Conservation (phyloP, 495 filamentous ascomycete species). For the Hypoxylon trugodes region DNA sequence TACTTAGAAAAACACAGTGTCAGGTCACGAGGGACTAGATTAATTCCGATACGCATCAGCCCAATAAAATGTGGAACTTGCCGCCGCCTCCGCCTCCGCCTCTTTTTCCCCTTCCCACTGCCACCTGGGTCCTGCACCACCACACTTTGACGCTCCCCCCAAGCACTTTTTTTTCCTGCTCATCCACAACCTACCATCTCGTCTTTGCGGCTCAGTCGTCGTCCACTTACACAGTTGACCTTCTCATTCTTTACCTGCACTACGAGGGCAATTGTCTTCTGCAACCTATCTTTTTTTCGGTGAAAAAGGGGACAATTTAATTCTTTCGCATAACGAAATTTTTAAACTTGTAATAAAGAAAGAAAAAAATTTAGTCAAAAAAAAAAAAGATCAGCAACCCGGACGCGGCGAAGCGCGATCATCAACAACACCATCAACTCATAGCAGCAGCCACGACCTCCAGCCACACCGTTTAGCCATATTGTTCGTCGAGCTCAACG, state of each 20-base stretch:
- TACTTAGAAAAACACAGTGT: slow-evolving; percentile 4
- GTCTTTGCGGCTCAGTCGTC: slow-evolving; percentile 50
- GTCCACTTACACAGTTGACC: slow-evolving; percentile 42
- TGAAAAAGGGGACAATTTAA: neutral
- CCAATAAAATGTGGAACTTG: slow-evolving; percentile 41
- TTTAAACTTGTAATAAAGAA: slow-evolving; percentile 18
- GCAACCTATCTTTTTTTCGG: neutral
- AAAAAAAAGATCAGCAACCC: slow-evolving; percentile 23
- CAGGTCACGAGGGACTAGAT: slow-evolving; percentile 20
- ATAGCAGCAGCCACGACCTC: slow-evolving; percentile 56
- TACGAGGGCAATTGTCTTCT: slow-evolving; percentile 24
- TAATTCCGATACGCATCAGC: slow-evolving; percentile 41
- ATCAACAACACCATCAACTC: slow-evolving; percentile 43
- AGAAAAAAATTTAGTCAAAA: slow-evolving; percentile 5
- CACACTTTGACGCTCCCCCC: slow-evolving; percentile 44
- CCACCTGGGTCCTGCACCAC: slow-evolving; percentile 47
- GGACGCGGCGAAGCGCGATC: slow-evolving; percentile 38
- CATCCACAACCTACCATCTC: slow-evolving; percentile 46
- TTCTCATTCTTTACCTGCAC: slow-evolving; percentile 19
- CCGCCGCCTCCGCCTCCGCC: slow-evolving; percentile 35
- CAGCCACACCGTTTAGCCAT: slow-evolving; percentile 59
- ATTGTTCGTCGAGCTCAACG: slow-evolving; percentile 44
- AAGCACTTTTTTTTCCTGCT: slow-evolving; percentile 46
- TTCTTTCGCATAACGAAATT: neutral
- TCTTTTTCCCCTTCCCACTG: slow-evolving; percentile 45